Evolutionary conservation across 805 yeast species (phyloP), one percentile per base, ranked within the genome.

Genomic region (Kodamaea jinghongensis): DNA sequence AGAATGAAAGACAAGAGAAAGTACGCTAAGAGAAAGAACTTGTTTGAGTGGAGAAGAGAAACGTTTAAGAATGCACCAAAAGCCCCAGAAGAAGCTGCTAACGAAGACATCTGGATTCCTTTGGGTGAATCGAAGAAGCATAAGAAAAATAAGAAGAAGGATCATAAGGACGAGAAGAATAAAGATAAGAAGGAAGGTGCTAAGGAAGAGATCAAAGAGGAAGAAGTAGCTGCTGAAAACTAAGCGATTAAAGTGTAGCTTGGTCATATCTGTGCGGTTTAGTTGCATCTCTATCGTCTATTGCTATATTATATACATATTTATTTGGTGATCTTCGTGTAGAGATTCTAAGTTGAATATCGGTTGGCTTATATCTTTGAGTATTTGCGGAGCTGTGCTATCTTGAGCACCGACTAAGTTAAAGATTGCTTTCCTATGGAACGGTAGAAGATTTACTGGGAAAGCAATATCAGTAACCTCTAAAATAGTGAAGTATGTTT

Each of bases 341-440:
- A n/a, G n/a, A n/a, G n/a, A n/a, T n/a, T n/a, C n/a, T n/a, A n/a
- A n/a, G n/a, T n/a, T n/a, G n/a, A n/a, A n/a, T n/a, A n/a, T n/a
- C n/a, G n/a, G n/a, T n/a, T n/a, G n/a, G n/a, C n/a, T n/a, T n/a
- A n/a, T n/a, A n/a, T n/a, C n/a, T n/a, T n/a, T n/a, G n/a, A n/a
- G n/a, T n/a, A n/a, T n/a, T n/a, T n/a, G n/a, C n/a, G n/a, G n/a
- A n/a, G n/a, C n/a, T n/a, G n/a, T n/a, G n/a, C n/a, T n/a, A n/a
- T n/a, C n/a, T n/a, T n/a, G n/a, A n/a, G n/a, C n/a, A n/a, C n/a
- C n/a, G n/a, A n/a, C n/a, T n/a, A n/a, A n/a, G n/a, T n/a, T n/a
- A n/a, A 91, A 85, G 9, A 52, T 62, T 13, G 91, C 98, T 61
- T 91, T 91, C 99, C 91, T 91, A 54, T 97, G 97, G 63, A 91